Base-by-base conservation (phyloP, 768 basidiomycete genomes). In the Pisolithus microcarpus region DNA sequence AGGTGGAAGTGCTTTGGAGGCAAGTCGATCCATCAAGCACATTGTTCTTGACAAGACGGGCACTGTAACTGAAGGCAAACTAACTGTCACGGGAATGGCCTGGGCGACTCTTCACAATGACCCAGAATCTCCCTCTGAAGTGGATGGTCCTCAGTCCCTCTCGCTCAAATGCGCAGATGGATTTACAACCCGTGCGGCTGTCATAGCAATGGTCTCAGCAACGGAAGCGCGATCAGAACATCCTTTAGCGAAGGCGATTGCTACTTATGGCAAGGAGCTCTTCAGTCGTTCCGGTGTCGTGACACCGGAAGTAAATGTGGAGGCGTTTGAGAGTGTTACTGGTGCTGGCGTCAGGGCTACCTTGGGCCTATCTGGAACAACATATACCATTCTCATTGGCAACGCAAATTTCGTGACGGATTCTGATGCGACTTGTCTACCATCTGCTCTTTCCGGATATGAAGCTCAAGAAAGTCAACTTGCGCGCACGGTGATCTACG, bases 1-100 rank as follows among this genome's bases (percentile, higher is more conserved):
- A 65, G 94, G 96, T 19, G 96, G 94, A 2, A 77, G 87, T 13
- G 94, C 96, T 2, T 74, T 99, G 24, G 96, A 99, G 64, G 92
- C 91, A 4, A 92, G 91, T 67, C 83, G 80, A 57, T 75, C 76
- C 47, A 82, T 98, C 60, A 82, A 83, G 64, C 76, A 82, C 13
- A 82, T 98, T 55, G 81, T 96, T 0, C 65, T 98, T 45, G 96
- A 99, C 77, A 99, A 99, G 76, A 99, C 96, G 0, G 96, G 96
- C 10, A 99, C 96, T 0, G 82, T 99, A 10, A 99, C 96, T 0
- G 78, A 91, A 43, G 96, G 96, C n/a, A 96, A 91, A 69, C 77
- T 97, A 61, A 81, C 74, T 30, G 88, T 99, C 46, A 77, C 79
- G 3, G 84, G 80, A 1, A 70, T 90, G 49, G 76, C 75, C 39